phyloP scores from a whole-genome alignment of 2,329 filamentous ascomycete species.

The Aureobasidium melanogenum region DNA sequence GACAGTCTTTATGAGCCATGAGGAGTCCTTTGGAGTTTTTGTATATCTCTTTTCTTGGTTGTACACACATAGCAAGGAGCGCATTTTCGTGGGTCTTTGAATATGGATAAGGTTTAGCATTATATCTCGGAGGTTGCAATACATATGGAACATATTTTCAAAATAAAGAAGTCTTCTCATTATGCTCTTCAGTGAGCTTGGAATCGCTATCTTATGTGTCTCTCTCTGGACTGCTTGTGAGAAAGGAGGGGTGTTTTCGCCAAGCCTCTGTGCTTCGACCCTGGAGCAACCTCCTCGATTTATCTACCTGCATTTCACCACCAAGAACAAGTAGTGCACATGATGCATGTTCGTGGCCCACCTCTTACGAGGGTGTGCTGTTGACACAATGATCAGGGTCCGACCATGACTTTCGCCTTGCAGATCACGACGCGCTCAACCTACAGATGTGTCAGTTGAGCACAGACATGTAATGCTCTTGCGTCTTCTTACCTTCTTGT shows the following conservation, averaged over 20 bases:
- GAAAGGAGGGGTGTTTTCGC: background rate
- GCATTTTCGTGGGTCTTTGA: background rate
- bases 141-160: background rate
- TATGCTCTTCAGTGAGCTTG: background rate
- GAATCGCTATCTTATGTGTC: background rate
- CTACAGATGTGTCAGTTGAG: background rate
- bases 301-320: too few species aligned
- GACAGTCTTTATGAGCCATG: constrained; percentile 6
- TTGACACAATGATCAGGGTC: too few species aligned
- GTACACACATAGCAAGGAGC: background rate
- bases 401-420: background rate
- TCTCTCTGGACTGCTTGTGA: background rate
- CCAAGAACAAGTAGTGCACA: too few species aligned
- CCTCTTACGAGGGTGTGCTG: too few species aligned
- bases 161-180: background rate
- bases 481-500: background rate
- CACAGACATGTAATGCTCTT: too few species aligned
- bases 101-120: background rate
- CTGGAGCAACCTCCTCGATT: background rate
- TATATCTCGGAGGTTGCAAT: background rate
- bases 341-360: too few species aligned
- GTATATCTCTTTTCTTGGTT: background rate
- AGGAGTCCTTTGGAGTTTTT: background rate
- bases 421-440: background rate
- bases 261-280: background rate